These are phyloP conservation scores for Chrysoporthe puriensis DNA, from an alignment of 2,329 filamentous ascomycete genomes.

Conservation along the genomic window DNA sequence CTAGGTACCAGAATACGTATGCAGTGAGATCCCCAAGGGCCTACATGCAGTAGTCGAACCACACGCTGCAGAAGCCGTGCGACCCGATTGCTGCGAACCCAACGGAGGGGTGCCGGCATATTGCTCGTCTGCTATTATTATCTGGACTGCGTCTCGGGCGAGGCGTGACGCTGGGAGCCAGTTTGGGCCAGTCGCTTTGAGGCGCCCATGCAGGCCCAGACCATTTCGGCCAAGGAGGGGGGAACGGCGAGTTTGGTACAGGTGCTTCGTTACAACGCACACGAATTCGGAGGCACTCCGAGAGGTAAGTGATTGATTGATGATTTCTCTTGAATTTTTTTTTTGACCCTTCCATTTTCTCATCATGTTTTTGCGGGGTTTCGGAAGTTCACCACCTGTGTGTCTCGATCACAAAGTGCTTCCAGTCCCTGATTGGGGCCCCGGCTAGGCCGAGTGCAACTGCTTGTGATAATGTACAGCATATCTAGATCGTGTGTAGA, in stretches of 20 bases:
- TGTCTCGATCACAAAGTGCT: neutral
- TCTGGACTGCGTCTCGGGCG: neutral
- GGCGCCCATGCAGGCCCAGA: neutral
- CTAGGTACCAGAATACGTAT: neutral
- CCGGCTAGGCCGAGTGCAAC: neutral
- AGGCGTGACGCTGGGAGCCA: neutral
- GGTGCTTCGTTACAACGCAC: neutral
- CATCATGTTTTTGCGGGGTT: slow-evolving; percentile 1
- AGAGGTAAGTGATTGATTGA: neutral
- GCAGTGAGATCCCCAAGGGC: neutral
- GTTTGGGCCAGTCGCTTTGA: slow-evolving; percentile 8
- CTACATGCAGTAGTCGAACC: neutral
- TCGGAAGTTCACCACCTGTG: neutral
- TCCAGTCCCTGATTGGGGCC: neutral
- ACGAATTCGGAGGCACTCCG: neutral
- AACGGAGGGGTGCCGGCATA: slow-evolving; percentile 9
- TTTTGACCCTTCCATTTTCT: neutral
- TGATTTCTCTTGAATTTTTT: neutral
- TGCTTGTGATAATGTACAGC: slow-evolving; percentile 5
- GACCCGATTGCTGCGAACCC: slow-evolving; percentile 7
- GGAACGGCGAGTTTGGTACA: neutral
- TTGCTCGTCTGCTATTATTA: neutral
- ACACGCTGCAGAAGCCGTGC: neutral
- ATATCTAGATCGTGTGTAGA: slow-evolving; percentile 2
- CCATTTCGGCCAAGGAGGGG: neutral